Percentiles rank a stretch among this genome's conserved stretches.
phyloP scores from a whole-genome alignment of 2,329 filamentous ascomycete species.

The Sporothrix pseudoabietina region DNA sequence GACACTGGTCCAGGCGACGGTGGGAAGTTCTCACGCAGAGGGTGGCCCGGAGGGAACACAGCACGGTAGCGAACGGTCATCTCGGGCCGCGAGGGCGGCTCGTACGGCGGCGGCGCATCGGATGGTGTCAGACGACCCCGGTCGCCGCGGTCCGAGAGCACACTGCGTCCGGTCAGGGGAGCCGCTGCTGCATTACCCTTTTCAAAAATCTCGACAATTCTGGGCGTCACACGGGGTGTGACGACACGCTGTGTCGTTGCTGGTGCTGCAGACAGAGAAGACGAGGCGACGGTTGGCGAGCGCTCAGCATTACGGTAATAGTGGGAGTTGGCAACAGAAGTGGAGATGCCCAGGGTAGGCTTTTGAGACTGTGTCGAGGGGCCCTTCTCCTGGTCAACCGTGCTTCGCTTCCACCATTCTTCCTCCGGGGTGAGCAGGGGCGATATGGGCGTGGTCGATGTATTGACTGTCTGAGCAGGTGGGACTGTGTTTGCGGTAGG shows the following conservation, averaged over 20 bases:
- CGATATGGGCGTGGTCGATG: background rate
- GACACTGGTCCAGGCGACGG: slow-evolving; percentile 64
- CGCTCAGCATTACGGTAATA: slow-evolving; percentile 28
- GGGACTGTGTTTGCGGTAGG: background rate
- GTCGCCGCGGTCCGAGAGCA: background rate
- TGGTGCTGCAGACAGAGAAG: slow-evolving; percentile 37
- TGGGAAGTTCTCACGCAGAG: slow-evolving; percentile 51
- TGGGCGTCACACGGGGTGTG: slow-evolving; percentile 14
- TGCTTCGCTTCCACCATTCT: slow-evolving; percentile 45
- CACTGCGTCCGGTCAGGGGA: background rate
- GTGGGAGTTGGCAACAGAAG: slow-evolving; percentile 32
- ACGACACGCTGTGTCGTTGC: slow-evolving; percentile 24
- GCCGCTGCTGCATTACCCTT: background rate
- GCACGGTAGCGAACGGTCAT: slow-evolving; percentile 56
- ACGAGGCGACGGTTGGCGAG: slow-evolving; percentile 36
- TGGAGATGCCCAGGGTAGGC: slow-evolving; percentile 33
- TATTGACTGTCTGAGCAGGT: background rate
- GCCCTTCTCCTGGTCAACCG: slow-evolving; percentile 37
- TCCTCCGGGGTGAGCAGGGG: slow-evolving; percentile 33
- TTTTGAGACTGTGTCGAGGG: slow-evolving; percentile 12
- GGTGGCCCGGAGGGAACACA: slow-evolving; percentile 59
- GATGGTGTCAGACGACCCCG: slow-evolving; percentile 38
- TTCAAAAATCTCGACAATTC: slow-evolving; percentile 5
- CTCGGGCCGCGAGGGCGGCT: slow-evolving; percentile 49
- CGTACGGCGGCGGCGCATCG: slow-evolving; percentile 60